Evolutionary conservation across 164 flowering plant genomes (phyloP), one percentile per base, ranked within the genome.

Genomic region (Houttuynia cordata): DNA sequence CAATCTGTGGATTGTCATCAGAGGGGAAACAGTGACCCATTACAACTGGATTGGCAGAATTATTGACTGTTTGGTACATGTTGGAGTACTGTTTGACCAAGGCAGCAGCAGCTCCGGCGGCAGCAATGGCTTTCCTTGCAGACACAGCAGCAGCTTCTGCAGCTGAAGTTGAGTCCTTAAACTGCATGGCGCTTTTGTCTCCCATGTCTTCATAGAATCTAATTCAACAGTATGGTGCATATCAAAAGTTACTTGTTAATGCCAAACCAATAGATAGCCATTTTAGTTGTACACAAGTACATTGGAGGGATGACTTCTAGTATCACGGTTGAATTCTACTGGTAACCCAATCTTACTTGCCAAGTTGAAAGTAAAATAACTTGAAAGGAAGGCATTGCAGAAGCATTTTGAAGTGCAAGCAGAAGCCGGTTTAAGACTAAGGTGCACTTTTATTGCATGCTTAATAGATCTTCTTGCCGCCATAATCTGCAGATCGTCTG

Each of bases 61-160:
- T 67, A 55, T 63, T 22, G 21, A 24, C 0, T 19, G 34, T 54
- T 23, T 52, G 15, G 67, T 19, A 57, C 40, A 14, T 67, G 72
- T 54, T 58, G n/a, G 61, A 15, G 61, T 71, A 71, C 67, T 67
- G 77, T 70, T 68, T 78, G 60, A 88, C 89, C 24, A 90, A 64
- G 72, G 64, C 74, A 1, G 91, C 91, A 61, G 96, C 95, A 67
- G 88, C 91, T 74, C 79, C 77, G 53, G 97, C 98, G 54, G 99
- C 96, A 65, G 89, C 86, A 68, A 86, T 70, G 62, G 99, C 99
- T 68, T 75, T 62, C 67, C 78, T 75, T 18, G 97, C 97, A 63
- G 80, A 77, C 61, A 81, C 80, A 9, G 92, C 87, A 57, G 97
- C 99, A 39, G 87, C 94, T 74, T 78, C 80, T 59, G 95, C 99